Base-by-base conservation (phyloP, 768 basidiomycete species). In the Gymnopilus dilepis region DNA sequence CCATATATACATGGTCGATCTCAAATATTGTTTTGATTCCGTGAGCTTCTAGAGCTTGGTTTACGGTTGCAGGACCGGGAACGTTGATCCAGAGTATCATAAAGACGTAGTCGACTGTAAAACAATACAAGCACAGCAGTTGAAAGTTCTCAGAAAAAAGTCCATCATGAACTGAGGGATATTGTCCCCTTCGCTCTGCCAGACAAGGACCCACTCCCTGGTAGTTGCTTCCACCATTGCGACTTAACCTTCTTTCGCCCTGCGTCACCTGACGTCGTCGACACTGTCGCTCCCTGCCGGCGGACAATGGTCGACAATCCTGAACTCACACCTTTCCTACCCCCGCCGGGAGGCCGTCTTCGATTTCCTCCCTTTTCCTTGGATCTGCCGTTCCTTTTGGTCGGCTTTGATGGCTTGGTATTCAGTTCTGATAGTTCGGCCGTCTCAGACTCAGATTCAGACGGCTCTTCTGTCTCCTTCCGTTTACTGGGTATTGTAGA, bases 261-360 rank as follows among this genome's bases (percentile, higher is more conserved):
- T 17, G 57, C 65, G 38, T 6, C 4, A 30, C 40, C 61, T 58
- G 56, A 59, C 50, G 57, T 34, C 19, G 50, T 60, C 30, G 59
- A n/a, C 34, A 0, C 13, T 50, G 24, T 52, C 34, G 6, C 43
- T 22, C 28, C 40, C 50, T 26, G 33, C 63, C 58, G 63, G 63
- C 74, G 78, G 6, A 83, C 74, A 28, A 88, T 71, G 0, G 82
- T 86, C 13, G 83, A 83, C 51, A 88, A 68, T 2, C 88, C 87
- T 0, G 86, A 89, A 60, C 87, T 89, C 15, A 90, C 77, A 6
- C 87, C 86, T 62, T 86, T 88, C 62, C 82, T 75, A 4, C 86
- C 87, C 24, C 84, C 83, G 8, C 83, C 83, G 24, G 83, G 81
- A 62, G 78, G 80, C 22, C 51, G 47, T 58, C 28, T 17, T 54